Evolutionary conservation across 768 basidiomycete species (phyloP).

Genomic region (Boletus fagicola): DNA sequence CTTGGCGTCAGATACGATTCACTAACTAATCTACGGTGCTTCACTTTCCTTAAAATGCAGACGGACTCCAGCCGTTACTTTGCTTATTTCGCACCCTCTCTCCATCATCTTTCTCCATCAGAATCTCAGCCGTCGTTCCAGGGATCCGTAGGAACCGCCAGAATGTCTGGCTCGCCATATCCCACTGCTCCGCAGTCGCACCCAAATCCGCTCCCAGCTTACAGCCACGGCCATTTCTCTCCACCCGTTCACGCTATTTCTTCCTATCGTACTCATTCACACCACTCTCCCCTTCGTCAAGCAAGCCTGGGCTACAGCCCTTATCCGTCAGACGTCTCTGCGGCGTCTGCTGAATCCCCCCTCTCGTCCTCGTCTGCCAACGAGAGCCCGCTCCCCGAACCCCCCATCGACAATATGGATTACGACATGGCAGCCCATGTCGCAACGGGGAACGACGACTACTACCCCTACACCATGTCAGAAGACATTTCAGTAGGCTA

Average conservation of each 20-base stretch:
- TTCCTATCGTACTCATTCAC: slow-evolving; percentile 22
- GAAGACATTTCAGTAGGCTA: slow-evolving; percentile 28
- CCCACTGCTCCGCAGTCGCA: slow-evolving; percentile 17
- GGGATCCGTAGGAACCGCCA: slow-evolving; percentile 13
- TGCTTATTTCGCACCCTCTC: slow-evolving; percentile 25
- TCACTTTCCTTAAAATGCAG: slow-evolving; percentile 32
- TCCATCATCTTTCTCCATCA: slow-evolving; percentile 16
- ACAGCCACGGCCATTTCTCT: slow-evolving; percentile 22
- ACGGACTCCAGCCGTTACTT: slow-evolving; percentile 20
- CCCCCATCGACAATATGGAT: slow-evolving; percentile 36
- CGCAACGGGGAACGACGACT: slow-evolving; percentile 28
- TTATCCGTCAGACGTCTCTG: slow-evolving; percentile 38
- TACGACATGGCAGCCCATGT: slow-evolving; percentile 26
- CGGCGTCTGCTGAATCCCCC: slow-evolving; percentile 37
- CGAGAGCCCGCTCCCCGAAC: slow-evolving; percentile 41
- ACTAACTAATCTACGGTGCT: slow-evolving; percentile 16
- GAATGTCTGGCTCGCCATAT: slow-evolving; percentile 28
- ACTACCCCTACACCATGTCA: slow-evolving; percentile 24
- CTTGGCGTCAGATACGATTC: slow-evolving; percentile 25
- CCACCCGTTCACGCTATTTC: slow-evolving; percentile 13
- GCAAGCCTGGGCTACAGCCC: slow-evolving; percentile 32
- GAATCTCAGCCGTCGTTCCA: slow-evolving; percentile 3
- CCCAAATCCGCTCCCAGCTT: slow-evolving; percentile 16
- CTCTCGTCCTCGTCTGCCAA: slow-evolving; percentile 40
- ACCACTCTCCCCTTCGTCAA: slow-evolving; percentile 15